A percentile compares a stretch with the other conserved stretches of the same genome.
Evolutionary conservation across 139 green algal genomes (phyloP).

Genomic region (Chlorella sorokiniana): DNA sequence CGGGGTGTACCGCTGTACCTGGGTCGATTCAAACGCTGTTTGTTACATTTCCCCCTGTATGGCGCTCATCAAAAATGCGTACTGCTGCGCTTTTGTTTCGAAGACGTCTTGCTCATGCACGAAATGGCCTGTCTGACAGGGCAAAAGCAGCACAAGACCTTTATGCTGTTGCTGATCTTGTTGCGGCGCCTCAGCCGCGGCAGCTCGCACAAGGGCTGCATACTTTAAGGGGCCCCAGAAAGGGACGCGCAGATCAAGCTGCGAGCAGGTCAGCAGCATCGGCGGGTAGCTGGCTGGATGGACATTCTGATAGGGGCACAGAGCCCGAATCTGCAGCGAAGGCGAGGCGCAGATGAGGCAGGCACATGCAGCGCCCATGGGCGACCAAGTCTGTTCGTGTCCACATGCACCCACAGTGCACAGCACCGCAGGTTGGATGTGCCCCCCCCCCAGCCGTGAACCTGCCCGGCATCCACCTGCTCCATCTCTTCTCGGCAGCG

Average conservation of each 20-base stretch:
- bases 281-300: conserved; percentile 20
- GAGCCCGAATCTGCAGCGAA: neutral
- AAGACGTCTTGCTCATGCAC: conserved; percentile 27
- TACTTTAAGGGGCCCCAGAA: conserved; percentile 38
- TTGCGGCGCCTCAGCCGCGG: neutral
- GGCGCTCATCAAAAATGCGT: conserved; percentile 29
- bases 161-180: neutral
- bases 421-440: neutral
- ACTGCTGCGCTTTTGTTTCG: conserved; percentile 21
- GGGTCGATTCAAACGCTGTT: no score
- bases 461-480: conserved; percentile 1
- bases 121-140: conserved; percentile 34
- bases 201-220: conserved; percentile 14
- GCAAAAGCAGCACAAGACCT: conserved; percentile 23
- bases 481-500: neutral
- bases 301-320: conserved; percentile 29
- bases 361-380: neutral
- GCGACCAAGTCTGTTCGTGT: neutral
- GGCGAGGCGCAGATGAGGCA: neutral
- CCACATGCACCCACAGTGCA: no score
- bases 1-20: no score
- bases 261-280: conserved; percentile 28
- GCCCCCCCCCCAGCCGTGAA: no score
- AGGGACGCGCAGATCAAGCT: conserved; percentile 33
- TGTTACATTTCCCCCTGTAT: neutral